Base-by-base conservation (phyloP, 1,284 basidiomycete genomes). In the Cutaneotrichosporon dermatis region DNA sequence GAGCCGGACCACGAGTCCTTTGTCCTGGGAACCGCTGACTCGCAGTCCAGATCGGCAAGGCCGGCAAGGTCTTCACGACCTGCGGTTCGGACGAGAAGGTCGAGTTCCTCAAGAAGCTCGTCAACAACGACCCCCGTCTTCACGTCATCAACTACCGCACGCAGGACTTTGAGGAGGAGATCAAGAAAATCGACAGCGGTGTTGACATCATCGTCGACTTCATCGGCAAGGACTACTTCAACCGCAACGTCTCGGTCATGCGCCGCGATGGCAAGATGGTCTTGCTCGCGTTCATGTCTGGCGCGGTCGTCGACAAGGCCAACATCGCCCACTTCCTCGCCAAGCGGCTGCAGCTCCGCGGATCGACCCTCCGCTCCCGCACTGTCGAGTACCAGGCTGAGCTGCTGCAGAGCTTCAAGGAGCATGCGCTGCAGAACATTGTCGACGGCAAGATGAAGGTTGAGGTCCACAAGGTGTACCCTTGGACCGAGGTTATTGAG, bases 321-420 rank as follows among this genome's bases (percentile, higher is more conserved):
- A 83, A 89, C 74, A 78, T 96, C 36, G 76, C 71, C 2, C 86
- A 85, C 8, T 78, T 94, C 56, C 67, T 79, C 15, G 87, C 82
- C 79, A 98, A 97, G 80, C 86, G 94, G 7, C 83, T 98, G 58
- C 85, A 87, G 10, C 87, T 99, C 57, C 87, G 93, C 76, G 94
- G 93, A 25, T 90, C 89, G 11, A 96, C 92, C 0, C 80, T 97
- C 44, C 86, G 93, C 42, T 87, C 88, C 25, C 85, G 92, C 52
- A 83, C 84, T n/a, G 72, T 83, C 36, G 82, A 84, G 62, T 97
- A 97, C 76, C 93, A 97, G 78, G 81, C 84, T 4, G 82, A 88
- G 13, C 81, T 97, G 39, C 84, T 96, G 53, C 75, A 82, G 51
- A 82, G 83, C 82, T 92, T 88, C 69, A 77, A 80, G 64, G 65